A percentile compares a stretch with the other conserved stretches of the same genome.
phyloP scores from a whole-genome alignment of 768 basidiomycete species.

The Lactarius hengduanensis region DNA sequence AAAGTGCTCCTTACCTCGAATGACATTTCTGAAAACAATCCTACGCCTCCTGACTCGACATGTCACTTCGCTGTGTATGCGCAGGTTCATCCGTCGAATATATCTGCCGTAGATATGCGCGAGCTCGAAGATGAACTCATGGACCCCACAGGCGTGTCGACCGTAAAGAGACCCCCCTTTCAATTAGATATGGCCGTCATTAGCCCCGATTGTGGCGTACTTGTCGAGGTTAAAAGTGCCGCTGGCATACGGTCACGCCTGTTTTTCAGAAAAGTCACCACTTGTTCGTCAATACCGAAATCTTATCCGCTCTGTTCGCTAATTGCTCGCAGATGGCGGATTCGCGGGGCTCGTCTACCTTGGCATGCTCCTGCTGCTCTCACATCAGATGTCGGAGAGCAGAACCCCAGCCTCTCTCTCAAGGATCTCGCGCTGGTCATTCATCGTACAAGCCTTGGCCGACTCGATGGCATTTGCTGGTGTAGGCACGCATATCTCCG shows the following conservation, averaged over 20 bases:
- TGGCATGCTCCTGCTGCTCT: constrained; percentile 60
- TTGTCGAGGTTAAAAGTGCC: constrained; percentile 63
- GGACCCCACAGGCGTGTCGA: constrained; percentile 69
- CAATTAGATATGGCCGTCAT: constrained; percentile 63
- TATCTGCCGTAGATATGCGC: constrained; percentile 56
- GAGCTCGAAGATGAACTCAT: constrained; percentile 75
- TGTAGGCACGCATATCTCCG: constrained; percentile 33
- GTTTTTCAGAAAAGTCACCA: constrained; percentile 47
- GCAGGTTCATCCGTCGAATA: constrained; percentile 55
- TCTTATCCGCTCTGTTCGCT: constrained; percentile 1
- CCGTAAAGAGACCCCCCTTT: constrained; percentile 54
- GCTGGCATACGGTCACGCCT: constrained; percentile 52
- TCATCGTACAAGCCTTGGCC: constrained; percentile 72
- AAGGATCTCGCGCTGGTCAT: constrained; percentile 80
- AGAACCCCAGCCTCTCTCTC: constrained; percentile 77
- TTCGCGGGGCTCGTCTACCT: constrained; percentile 66
- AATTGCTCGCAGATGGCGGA: constrained; percentile 60
- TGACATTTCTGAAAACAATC: constrained; percentile 18
- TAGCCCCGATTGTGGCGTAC: constrained; percentile 77
- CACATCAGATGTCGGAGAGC: constrained; percentile 71
- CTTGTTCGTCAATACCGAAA: constrained; percentile 36
- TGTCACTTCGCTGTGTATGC: constrained; percentile 69
- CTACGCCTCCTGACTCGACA: constrained; percentile 38
- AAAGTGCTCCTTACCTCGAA: constrained; percentile 12
- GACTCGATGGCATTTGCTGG: constrained; percentile 86